A percentile compares a stretch with the other conserved stretches of the same genome.
Conservation (phyloP, 352 stramenopile genomes). For the Globisporangium perplexum region DNA sequence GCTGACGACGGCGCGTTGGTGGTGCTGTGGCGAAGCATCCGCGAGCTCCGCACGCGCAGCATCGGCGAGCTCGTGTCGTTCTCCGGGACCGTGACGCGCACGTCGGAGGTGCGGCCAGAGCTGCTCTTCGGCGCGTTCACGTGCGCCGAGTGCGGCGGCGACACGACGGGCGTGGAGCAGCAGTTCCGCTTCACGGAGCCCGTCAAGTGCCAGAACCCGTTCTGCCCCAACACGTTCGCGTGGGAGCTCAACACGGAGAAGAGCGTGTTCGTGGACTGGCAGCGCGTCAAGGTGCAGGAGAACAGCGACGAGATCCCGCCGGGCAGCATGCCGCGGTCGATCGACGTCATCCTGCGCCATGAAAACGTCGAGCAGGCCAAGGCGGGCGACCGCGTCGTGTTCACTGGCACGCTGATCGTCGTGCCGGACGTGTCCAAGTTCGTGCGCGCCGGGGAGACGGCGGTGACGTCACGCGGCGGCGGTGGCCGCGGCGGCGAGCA, state of each 20-base stretch:
- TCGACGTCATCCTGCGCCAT: constrained; percentile 97
- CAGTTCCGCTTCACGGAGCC: constrained; percentile 98
- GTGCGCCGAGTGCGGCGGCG: constrained; percentile 91
- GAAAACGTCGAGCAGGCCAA: constrained; percentile 97
- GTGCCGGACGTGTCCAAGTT: constrained; percentile 95
- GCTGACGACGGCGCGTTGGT: too few species aligned
- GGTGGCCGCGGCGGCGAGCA: constrained; percentile 51
- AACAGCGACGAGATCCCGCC: constrained; percentile 98
- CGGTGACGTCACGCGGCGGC: constrained; percentile 39
- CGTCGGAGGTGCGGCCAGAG: constrained; percentile 97
- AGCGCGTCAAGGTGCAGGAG: constrained; percentile 98
- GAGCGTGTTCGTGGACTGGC: constrained; percentile 98
- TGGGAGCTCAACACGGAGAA: constrained; percentile 88
- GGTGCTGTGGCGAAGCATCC: constrained; percentile 50
- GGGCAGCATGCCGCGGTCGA: constrained; percentile 94
- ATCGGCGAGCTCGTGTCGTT: constrained; percentile 94
- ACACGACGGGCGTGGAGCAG: constrained; percentile 93
- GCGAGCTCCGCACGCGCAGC: constrained; percentile 88
- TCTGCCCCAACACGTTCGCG: constrained; percentile 89
- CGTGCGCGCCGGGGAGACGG: constrained; percentile 53
- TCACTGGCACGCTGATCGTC: constrained; percentile 94
- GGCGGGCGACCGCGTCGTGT: constrained; percentile 93
- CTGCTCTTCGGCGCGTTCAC: constrained; percentile 94
- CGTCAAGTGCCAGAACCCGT: constrained; percentile 94
- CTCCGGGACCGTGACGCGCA: constrained; percentile 96